Base-by-base conservation (phyloP, 441 rosid genomes). In the Gossypium davidsonii region DNA sequence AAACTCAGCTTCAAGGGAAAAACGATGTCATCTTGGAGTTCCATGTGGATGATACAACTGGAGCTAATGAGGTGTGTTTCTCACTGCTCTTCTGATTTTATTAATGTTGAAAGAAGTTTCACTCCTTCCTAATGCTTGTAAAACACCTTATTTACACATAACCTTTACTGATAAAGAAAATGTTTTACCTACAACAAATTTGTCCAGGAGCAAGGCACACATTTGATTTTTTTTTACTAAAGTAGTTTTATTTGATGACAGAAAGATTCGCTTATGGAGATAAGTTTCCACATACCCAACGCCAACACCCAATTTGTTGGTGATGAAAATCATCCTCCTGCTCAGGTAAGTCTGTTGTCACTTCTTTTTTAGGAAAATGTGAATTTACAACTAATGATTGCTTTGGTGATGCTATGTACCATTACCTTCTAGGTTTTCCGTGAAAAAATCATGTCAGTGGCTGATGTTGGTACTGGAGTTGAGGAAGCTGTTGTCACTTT, bases 191-290 rank as follows among this genome's bases (percentile, higher is more conserved):
- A 21, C 71, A 48, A 23, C 37, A 14, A 20, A 23, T 48, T 67
- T 66, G 20, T 48, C 6, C 39, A 7, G 20, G 37, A 44, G 3
- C 31, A 25, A 18, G 71, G 44, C n/a, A 49, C 58, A 48, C 21
- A 15, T 48, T 61, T 52, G 12, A 25, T 61, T 15, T 25, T 46
- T 18, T 23, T 1, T 12, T 11, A 18, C 11, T 31, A 3, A 28
- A 64, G 59, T 73, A 11, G 23, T 14, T 51, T 75, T 21, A 26
- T 52, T 39, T 26, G 46, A 67, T 67, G 78, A 25, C 91, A 94
- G 97, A 95, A 95, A 84, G 99, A 95, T 80, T 91, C 95, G 2
- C 25, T 95, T 86, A 95, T 91, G 99, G 98, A 95, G 85, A 87
- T 93, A 73, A 89, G 96, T 84, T 95, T 95, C 77, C 97, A 95